Evolutionary conservation across 148 eudicot genomes (phyloP), one percentile per base, ranked within the genome.

Genomic region (Fagopyrum esculentum): DNA sequence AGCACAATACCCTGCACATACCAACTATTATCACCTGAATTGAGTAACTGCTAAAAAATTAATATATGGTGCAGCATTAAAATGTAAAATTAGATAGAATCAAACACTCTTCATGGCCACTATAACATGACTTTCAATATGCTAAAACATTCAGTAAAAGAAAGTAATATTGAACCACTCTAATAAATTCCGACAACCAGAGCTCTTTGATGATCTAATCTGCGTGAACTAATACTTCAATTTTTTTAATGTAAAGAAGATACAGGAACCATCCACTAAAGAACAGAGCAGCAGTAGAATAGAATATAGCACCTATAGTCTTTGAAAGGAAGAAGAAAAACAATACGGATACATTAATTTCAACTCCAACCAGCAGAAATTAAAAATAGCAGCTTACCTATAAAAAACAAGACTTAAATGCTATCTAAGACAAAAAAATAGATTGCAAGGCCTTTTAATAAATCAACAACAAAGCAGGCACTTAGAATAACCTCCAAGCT

Each of bases 1-100:
- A 52, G 87, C 97, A 89, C 99, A 95, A 77, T 85, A 90, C 40
- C 96, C 99, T 95, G 78, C 78, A 82, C 9, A 68, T 12, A 72
- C 59, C 75, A 45, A 40, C 44, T 66, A 66, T 35, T 13, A 40
- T 13, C 71, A 66, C 16, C n/a, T 63, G 45, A 29, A 29, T 63
- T 29, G 44, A 30, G 30, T 63, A 16, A 63, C 29, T 10, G 2
- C 9, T 59, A 59, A 61, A 9, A 49, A 12, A 49, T 49, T 13
- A 6, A 6, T 61, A 26, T 40, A 61, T 61, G 13, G 43, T 26
- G 68, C 29, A 26, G 43, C 68, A 61, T 9, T 61, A 61, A 26
- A 29, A 61, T 61, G 6, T 19, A 29, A 61, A 61, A 43, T 7
- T 26, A 26, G 19, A 6, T 29, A 61, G 44, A 1, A 30, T 35